These are phyloP conservation scores for Clavulina sp. DNA, from an alignment of 768 basidiomycete genomes.

Conservation along the genomic window DNA sequence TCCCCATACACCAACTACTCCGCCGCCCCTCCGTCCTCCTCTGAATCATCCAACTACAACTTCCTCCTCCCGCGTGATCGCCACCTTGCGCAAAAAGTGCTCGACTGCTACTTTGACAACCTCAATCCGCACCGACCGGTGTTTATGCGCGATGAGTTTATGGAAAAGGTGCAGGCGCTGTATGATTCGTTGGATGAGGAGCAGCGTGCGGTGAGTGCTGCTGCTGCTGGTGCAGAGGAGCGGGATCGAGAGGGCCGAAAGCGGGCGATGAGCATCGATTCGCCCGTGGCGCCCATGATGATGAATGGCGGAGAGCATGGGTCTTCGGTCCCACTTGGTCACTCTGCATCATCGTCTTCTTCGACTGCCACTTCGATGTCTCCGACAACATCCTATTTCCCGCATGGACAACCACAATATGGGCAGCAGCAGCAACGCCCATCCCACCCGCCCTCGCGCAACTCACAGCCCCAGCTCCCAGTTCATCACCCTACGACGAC, in stretches of 20 bases:
- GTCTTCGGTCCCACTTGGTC: background rate
- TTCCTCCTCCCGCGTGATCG: conserved; percentile 68
- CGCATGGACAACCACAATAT: no score
- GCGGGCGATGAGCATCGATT: background rate
- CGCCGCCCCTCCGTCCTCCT: conserved; percentile 8
- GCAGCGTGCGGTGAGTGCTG: no score
- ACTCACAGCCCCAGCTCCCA: no score
- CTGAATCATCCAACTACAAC: conserved; percentile 2
- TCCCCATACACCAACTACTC: background rate
- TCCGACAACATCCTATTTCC: no score
- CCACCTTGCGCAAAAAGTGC: conserved; percentile 39
- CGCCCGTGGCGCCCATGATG: no score
- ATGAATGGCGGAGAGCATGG: no score
- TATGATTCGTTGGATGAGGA: conserved; percentile 32
- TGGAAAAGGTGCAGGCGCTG: conserved; percentile 42
- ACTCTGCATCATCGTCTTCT: background rate
- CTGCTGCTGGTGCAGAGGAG: background rate
- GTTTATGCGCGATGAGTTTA: conserved; percentile 50
- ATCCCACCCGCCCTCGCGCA: no score
- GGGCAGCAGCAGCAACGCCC: no score
- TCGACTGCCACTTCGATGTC: background rate
- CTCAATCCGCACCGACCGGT: conserved; percentile 72
- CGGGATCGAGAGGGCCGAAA: no score
- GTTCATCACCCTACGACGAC: background rate
- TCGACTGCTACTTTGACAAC: conserved; percentile 54